Percentiles rank a stretch among this genome's conserved stretches.
phyloP scores from a whole-genome alignment of 208 protist species.

The Leptomonas pyrrhocoris region DNA sequence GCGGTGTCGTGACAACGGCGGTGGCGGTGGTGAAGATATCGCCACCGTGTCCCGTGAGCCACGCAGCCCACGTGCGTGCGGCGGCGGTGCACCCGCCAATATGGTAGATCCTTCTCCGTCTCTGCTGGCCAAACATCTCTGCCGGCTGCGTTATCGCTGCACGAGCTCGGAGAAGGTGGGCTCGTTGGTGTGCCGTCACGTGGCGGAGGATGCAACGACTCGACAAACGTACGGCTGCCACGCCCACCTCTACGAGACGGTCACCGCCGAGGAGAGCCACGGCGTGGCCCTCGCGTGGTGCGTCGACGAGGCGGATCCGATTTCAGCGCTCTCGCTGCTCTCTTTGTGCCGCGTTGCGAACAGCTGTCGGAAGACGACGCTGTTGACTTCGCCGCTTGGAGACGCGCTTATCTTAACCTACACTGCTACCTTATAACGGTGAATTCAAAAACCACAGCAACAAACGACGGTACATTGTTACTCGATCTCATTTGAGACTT shows the following conservation, averaged over 20 bases:
- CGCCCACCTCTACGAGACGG: conserved; percentile 65
- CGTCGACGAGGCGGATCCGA: conserved; percentile 24
- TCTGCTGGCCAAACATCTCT: conserved; percentile 6
- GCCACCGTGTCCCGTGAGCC: background rate
- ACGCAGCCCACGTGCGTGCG: background rate
- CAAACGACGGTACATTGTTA: background rate
- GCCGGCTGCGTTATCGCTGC: conserved; percentile 22
- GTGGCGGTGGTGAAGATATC: background rate
- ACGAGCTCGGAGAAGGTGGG: conserved; percentile 5
- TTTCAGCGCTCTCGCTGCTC: conserved; percentile 46
- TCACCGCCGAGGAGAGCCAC: conserved; percentile 47
- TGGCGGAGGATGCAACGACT: conserved; percentile 42
- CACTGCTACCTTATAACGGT: conserved; percentile 39
- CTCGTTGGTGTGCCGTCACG: conserved; percentile 40
- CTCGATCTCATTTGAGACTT: background rate
- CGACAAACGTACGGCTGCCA: conserved; percentile 70
- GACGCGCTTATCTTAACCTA: conserved; percentile 49
- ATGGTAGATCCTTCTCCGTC: background rate
- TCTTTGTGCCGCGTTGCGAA: conserved; percentile 80
- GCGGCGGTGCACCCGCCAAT: background rate
- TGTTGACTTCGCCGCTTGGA: conserved; percentile 34
- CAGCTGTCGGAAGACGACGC: conserved; percentile 63
- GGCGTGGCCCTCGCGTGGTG: conserved; percentile 74
- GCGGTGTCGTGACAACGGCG: background rate
- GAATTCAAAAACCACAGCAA: background rate